Conservation (phyloP, 129 eudicot genomes). For the Lactuca sativa region DNA sequence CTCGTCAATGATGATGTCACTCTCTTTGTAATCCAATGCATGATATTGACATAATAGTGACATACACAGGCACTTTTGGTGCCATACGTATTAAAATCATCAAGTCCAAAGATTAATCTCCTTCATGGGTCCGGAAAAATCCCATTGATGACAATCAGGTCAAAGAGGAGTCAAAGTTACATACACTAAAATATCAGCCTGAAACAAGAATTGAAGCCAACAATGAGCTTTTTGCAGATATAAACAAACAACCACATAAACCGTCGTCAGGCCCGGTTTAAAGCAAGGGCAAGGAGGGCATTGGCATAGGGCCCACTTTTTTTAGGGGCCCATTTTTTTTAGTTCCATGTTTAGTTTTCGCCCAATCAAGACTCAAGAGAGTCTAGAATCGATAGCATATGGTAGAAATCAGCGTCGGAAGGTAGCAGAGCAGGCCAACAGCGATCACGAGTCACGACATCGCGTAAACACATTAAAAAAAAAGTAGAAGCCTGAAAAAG, state of each 20-base stretch:
- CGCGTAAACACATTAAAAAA: too few species aligned
- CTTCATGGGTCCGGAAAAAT: conserved; percentile 94
- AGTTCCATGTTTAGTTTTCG: too few species aligned
- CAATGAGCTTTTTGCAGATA: conserved; percentile 26
- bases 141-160: conserved; percentile 53
- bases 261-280: too few species aligned
- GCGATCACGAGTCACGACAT: too few species aligned
- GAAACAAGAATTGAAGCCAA: conserved; percentile 28
- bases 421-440: too few species aligned
- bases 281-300: too few species aligned
- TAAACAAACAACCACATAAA: conserved; percentile 34
- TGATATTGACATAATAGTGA: conserved; percentile 93
- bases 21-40: conserved; percentile 46
- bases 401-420: too few species aligned
- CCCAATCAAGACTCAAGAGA: too few species aligned
- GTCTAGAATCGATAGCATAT: too few species aligned
- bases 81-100: conserved; percentile 69
- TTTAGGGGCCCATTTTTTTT: too few species aligned
- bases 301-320: too few species aligned
- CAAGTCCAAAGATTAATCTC: conserved; percentile 67
- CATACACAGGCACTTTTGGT: conserved; percentile 88
- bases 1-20: conserved; percentile 29
- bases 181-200: conserved; percentile 31
- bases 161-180: conserved; percentile 44
- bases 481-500: too few species aligned